phyloP scores from a whole-genome alignment of 1,139 yeast species.

The Scheffersomyces segobiensis region DNA sequence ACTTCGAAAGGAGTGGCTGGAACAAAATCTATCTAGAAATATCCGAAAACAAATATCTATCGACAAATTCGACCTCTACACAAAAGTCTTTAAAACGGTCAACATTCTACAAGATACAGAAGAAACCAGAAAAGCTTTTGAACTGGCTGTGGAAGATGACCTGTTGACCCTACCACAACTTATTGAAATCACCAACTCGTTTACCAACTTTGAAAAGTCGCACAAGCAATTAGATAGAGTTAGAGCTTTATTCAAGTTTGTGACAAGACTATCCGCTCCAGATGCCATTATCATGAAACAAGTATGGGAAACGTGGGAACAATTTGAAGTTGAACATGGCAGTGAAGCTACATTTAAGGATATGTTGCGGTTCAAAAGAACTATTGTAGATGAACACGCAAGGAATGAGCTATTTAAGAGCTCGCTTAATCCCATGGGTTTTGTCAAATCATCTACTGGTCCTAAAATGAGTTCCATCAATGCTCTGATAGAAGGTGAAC shows the following conservation, averaged over 20 bases:
- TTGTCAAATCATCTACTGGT: constrained; percentile 42
- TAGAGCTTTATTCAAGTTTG: constrained; percentile 54
- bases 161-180: constrained; percentile 30
- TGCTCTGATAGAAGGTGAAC: constrained; percentile 8
- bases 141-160: constrained; percentile 19
- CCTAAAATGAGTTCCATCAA: neutral
- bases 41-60: constrained; percentile 14
- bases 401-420: constrained; percentile 26
- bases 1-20: constrained; percentile 8
- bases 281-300: constrained; percentile 19
- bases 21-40: constrained; percentile 3
- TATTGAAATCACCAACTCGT: constrained; percentile 32
- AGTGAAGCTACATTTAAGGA: constrained; percentile 70
- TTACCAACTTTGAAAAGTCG: constrained; percentile 49
- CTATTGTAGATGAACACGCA: constrained; percentile 30
- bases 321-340: constrained; percentile 72
- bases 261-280: constrained; percentile 26
- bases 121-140: constrained; percentile 18
- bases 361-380: constrained; percentile 66
- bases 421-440: constrained; percentile 50
- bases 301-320: constrained; percentile 69
- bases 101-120: constrained; percentile 13
- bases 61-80: constrained; percentile 26
- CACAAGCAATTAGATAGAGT: constrained; percentile 57
- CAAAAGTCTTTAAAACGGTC: constrained; percentile 11